Conservation (phyloP, 345 rosid genomes). For the Theobroma cacao region DNA sequence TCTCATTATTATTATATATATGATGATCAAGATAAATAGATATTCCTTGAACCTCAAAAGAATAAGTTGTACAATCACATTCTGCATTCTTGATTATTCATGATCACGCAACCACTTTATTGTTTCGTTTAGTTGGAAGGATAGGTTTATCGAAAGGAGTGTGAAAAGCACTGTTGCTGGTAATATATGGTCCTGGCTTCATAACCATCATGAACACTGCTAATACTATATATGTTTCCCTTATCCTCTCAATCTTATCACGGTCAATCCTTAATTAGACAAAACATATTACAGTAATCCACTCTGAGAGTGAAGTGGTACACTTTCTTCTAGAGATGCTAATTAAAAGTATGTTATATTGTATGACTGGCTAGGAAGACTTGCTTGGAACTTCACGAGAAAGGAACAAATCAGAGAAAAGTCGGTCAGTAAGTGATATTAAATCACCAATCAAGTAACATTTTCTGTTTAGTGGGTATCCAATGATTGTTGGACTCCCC, state of each 20-base stretch:
- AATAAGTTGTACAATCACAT: no score
- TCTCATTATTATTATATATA: no score
- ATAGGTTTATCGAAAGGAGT: no score
- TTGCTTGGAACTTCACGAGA: slow-evolving; percentile 1
- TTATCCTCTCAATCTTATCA: neutral
- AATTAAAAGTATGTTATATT: neutral
- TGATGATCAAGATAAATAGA: no score
- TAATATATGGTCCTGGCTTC: no score
- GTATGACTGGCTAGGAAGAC: neutral
- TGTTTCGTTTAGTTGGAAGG: no score
- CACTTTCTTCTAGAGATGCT: neutral
- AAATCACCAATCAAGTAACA: neutral
- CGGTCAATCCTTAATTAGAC: neutral
- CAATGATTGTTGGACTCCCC: neutral
- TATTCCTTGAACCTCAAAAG: no score
- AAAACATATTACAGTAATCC: neutral
- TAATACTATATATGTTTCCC: neutral
- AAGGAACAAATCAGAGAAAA: neutral
- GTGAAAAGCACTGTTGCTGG: no score
- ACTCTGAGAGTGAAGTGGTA: neutral
- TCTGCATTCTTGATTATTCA: no score
- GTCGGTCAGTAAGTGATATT: no score
- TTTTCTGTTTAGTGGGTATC: neutral
- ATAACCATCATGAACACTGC: neutral
- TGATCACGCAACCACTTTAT: no score